Evolutionary conservation across 2,329 filamentous ascomycete genomes (phyloP), one percentile per base, ranked within the genome.

Genomic region (Ophiostoma novo-ulmi): DNA sequence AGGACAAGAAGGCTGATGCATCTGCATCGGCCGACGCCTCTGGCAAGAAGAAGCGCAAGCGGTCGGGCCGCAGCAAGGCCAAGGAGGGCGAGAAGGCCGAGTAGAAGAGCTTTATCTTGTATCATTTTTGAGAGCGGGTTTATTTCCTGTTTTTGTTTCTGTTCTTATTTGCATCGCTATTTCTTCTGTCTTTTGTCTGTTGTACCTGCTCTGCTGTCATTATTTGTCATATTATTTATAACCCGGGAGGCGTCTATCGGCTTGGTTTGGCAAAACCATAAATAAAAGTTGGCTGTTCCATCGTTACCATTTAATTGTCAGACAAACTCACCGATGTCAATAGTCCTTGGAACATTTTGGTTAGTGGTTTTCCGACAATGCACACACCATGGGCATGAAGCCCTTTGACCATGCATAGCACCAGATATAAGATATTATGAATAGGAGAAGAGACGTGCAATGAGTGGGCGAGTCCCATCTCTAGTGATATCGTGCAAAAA

Each of bases 11-110:
- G 70, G 78, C 41, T 2, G 31, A 65, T 11, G 35, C 26, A 55
- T 58, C 65, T 5, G 48, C 36, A 17, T 8, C 35, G 35, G 72
- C 81, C 78, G 71, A 80, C 17, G n/a, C 36, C 8, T 38, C 63
- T 20, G 63, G 63, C 68, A 71, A 70, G 55, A 71, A 71, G 70
- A 86, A 83, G 80, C 79, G 83, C 77, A 86, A 84, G 81, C 82
- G 84, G 75, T 83, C 83, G 69, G 83, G 81, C 38, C 65, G 84
- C 64, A 22, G 55, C 58, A 71, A 72, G 70, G 58, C 20, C 52
- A 72, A 70, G 67, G 70, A 63, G 55, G 69, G 5, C 39, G 71
- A n/a, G 26, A 55, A 6, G 67, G 72, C 41, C 22, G 26, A 20
- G 38, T 36, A 26, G 11, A n/a, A 14, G 44, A 3, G 38, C 38